phyloP scores from a whole-genome alignment of 768 basidiomycete species.

The Lentinula edodes region DNA sequence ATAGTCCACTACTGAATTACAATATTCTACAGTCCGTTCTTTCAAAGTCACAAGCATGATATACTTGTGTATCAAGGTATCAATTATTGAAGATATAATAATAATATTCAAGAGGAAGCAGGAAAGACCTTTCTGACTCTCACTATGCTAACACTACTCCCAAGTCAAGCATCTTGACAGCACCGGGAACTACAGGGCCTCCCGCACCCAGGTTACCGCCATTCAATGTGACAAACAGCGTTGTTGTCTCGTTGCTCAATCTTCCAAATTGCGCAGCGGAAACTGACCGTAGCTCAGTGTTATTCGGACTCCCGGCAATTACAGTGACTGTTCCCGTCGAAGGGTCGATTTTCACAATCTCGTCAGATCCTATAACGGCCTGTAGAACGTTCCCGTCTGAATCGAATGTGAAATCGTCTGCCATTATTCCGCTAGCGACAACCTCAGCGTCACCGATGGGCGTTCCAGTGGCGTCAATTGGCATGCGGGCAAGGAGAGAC shows the following conservation, averaged over 20 bases:
- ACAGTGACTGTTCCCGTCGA: not conserved
- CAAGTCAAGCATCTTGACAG: not conserved
- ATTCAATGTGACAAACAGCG: not conserved
- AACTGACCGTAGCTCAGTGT: not conserved
- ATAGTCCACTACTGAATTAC: no score
- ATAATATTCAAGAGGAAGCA: no score
- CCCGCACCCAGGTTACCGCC: not conserved
- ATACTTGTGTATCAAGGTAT: no score
- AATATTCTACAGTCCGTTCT: no score
- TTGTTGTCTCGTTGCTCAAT: not conserved
- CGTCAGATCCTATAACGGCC: not conserved
- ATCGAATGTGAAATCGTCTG: conserved; percentile 2
- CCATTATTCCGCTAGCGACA: not conserved
- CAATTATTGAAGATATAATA: no score
- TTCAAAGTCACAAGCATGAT: no score
- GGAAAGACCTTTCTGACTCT: not conserved
- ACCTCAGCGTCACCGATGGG: not conserved
- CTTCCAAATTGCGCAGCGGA: conserved; percentile 1
- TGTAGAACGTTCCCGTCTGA: not conserved
- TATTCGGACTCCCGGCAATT: not conserved
- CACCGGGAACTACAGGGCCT: not conserved
- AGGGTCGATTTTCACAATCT: not conserved
- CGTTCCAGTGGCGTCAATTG: not conserved
- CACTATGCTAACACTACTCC: not conserved
- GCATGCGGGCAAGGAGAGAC: not conserved